A percentile compares a stretch with the other conserved stretches of the same genome.
These are phyloP conservation scores for Cyamopsis tetragonoloba DNA, from an alignment of 306 rosid genomes.

Conservation along the genomic window DNA sequence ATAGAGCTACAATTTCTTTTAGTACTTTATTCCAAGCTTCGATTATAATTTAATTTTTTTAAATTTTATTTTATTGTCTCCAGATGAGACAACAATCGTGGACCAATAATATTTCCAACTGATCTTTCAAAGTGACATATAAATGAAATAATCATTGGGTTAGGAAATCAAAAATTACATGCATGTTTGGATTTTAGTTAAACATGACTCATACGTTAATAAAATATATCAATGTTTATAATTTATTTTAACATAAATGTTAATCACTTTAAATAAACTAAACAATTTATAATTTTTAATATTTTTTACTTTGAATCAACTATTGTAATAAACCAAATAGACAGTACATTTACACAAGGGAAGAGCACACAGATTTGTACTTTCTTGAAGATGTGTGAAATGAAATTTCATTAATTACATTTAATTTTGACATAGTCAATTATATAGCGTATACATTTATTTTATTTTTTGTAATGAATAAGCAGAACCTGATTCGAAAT, in stretches of 20 bases:
- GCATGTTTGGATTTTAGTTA: no score
- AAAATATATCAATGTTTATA: no score
- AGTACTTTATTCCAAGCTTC: constrained; percentile 12
- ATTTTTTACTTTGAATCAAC: no score
- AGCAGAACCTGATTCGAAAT: neutral
- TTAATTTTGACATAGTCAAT: no score
- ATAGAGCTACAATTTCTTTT: constrained; percentile 19
- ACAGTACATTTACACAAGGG: no score
- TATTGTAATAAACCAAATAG: no score
- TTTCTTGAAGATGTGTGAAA: neutral
- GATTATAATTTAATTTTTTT: neutral
- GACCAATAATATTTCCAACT: constrained; percentile 21
- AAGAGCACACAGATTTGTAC: constrained; percentile 9
- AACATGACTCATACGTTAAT: no score
- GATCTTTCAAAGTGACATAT: constrained; percentile 20
- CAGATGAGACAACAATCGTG: neutral
- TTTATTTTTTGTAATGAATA: neutral
- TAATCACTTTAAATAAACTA: no score
- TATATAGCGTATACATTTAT: no score
- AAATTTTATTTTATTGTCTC: neutral
- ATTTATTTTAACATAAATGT: no score
- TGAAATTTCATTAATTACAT: neutral
- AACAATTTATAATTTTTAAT: no score
- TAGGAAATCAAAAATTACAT: neutral
- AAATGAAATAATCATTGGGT: constrained; percentile 17